Evolutionary conservation across 2,329 filamentous ascomycete genomes (phyloP), one percentile per base, ranked within the genome.

Genomic region (Xylogone sp.): DNA sequence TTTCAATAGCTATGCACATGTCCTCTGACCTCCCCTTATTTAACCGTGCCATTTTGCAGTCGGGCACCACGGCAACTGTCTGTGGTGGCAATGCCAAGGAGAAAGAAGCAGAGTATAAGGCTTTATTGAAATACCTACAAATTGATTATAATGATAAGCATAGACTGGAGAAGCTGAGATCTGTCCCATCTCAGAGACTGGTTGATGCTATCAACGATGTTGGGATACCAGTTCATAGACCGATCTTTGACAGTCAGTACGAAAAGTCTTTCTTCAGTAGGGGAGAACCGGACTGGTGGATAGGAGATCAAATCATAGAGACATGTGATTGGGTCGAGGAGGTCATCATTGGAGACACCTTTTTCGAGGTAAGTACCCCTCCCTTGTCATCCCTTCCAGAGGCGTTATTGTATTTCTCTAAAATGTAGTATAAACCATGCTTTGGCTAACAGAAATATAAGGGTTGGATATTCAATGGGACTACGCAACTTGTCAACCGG

Each of bases 331-430:
- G 75, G 75, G 76, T 71, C 51, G 60, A 70, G 29, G 65, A 68
- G n/a, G 51, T 78, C 8, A 66, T 77, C 53, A 70, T 79, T 42
- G 76, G 76, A n/a, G 71, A 78, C 52, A 72, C 71, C 19, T 65
- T 71, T 51, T 68, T 74, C 44, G 75, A 78, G 63, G 73, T 74
- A 63, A 58, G 68, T 63, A 9, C n/a, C 13, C 34, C n/a, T 39
- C n/a, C 34, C 34, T 39, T 18, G 8, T 7, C 24, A 10, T 27
- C 24, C 10, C 24, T 5, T 27, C 10, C 24, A 27, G 24, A 27
- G 10, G 10, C 6, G 10, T 27, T 27, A 27, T 27, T 10, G 24
- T 27, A 27, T 27, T 27, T 27, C n/a, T n/a, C n/a, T n/a, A n/a
- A n/a, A n/a, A n/a, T n/a, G n/a, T n/a, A n/a, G n/a, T n/a, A n/a